Base-by-base conservation (phyloP, 805 yeast genomes). In the Schwanniomyces vanrijiae region DNA sequence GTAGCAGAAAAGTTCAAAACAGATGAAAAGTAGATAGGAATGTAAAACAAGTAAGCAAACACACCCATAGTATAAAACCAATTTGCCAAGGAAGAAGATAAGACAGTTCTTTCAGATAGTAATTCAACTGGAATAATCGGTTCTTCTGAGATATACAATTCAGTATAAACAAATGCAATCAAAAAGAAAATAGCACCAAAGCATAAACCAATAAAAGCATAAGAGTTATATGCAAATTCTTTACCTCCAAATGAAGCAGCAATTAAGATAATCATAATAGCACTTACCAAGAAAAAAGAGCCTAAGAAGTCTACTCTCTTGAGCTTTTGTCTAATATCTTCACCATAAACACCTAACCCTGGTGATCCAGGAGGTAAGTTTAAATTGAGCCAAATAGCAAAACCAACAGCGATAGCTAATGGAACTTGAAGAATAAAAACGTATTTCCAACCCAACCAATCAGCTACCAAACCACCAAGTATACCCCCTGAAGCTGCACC, bases 61-160 rank as follows among this genome's bases (percentile, higher is more conserved):
- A 78, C 76, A 1, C 82, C 75, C 86, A 88, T 87, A 5, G 89
- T 81, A 62, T 77, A 73, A 55, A 86, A 83, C 81, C 88, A 82
- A 62, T 84, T 84, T 38, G 85, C 76, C 46, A 87, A 66, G 0
- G 90, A 82, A 0, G 88, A 82, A 8, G 84, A 75, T 28, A 83
- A 61, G 16, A 88, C 77, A 0, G 92, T 84, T 51, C 83, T 71
- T 54, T 81, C 75, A 6, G 68, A 64, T 53, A 86, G 66, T 42
- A 87, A 64, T n/a, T 70, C 65, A 33, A 86, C 70, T 0, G 92
- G 91, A 44, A 86, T 71, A 14, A 85, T 79, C 1, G 94, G 92
- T 60, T 86, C 87, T 1, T 59, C 60, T 0, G 88, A 83, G 24
- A 75, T 62, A 40, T 70, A 58, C 22, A 62, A 45, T 55, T 86